A percentile compares a stretch with the other conserved stretches of the same genome.
Conservation (phyloP, 805 yeast genomes). For the Peterozyma toletana region DNA sequence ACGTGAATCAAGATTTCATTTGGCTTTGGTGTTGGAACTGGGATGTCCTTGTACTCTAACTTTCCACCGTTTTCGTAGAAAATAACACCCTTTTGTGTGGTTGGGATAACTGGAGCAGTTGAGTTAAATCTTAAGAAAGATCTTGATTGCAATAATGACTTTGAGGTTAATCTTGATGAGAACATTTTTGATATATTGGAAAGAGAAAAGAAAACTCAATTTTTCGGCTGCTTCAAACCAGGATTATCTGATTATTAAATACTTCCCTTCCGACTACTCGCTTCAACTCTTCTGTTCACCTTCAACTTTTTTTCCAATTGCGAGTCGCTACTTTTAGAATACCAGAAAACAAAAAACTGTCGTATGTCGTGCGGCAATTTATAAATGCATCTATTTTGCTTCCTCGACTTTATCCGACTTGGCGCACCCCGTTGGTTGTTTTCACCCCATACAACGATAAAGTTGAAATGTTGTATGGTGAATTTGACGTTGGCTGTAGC, state of each 20-base stretch:
- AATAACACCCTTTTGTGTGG: conserved; percentile 63
- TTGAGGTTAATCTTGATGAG: conserved; percentile 5
- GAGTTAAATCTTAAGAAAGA: conserved; percentile 8
- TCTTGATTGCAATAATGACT: conserved; percentile 14
- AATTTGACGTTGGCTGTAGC: too few relatives aligned
- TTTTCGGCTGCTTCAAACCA: neutral
- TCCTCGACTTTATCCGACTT: neutral
- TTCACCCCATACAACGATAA: neutral
- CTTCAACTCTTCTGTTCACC: neutral
- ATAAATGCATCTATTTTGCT: too few relatives aligned
- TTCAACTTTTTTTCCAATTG: neutral
- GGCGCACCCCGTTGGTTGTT: neutral
- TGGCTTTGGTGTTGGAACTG: conserved; percentile 62
- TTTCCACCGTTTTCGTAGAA: conserved; percentile 62
- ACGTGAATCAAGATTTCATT: conserved; percentile 59
- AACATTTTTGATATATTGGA: conserved; percentile 3
- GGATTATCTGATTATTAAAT: neutral
- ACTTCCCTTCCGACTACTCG: neutral
- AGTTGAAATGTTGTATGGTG: too few relatives aligned
- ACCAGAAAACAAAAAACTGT: too few relatives aligned
- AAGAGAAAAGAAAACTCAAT: neutral
- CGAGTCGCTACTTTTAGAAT: neutral
- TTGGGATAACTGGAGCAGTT: conserved; percentile 32
- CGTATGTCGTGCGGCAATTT: too few relatives aligned
- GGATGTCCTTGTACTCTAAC: conserved; percentile 61